Base-by-base conservation (phyloP, 371 early-diverging fungal genomes). In the Circinella umbellata region DNA sequence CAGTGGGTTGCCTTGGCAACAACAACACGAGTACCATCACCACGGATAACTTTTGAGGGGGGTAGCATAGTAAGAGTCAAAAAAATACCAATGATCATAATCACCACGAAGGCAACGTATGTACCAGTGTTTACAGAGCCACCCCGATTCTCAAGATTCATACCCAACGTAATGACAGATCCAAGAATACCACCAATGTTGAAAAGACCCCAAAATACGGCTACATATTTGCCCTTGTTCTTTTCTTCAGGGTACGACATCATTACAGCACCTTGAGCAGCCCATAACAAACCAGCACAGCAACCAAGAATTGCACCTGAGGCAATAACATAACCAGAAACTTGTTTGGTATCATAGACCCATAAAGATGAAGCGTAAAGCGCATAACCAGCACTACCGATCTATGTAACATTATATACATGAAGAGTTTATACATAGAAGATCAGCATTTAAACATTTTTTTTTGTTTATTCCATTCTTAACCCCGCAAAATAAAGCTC, bases 161-260 rank as follows among this genome's bases (percentile, higher is more conserved):
- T 66, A 51, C 75, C 83, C 8, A 92, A 81, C 34, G 90, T 88
- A 48, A 93, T 84, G 11, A 90, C 61, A 64, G 86, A 84, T 54
- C 94, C 93, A n/a, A 94, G 73, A 70, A 92, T 84, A 70, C 88
- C 92, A 72, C 93, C 93, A 42, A 87, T 71, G 78, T 93, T 93
- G 80, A 93, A 92, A 67, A 91, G 86, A 37, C 83, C 78, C 92
- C 93, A 91, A 75, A 93, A 90, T 5, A 84, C 75, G 34, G 83
- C 83, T 60, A 93, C 89, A 76, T 81, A 92, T 49, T 79, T 80
- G 62, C 91, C 92, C 81, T 91, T 91, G 38, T 87, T 82, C 17
- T 77, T 73, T 69, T 86, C 88, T 42, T 74, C 73, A 14, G 90
- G 87, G 72, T 90, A 88, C 38, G 86, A 76, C 83, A 88, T 79